Percentiles rank a stretch among this genome's conserved stretches.
phyloP scores from a whole-genome alignment of 345 rosid species.

The Moricandia arvensis region DNA sequence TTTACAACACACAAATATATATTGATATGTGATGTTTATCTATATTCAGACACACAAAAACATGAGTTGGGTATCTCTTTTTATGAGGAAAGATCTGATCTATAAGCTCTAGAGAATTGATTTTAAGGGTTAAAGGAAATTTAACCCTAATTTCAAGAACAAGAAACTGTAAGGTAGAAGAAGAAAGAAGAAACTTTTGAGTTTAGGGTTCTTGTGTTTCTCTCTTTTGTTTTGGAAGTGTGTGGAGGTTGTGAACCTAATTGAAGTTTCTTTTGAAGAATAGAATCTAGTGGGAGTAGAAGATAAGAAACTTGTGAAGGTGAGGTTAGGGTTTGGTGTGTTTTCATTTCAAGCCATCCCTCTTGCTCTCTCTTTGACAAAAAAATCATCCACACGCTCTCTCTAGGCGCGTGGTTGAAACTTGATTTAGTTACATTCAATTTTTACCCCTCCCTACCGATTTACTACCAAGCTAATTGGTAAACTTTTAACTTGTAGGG shows the following conservation, averaged over 20 bases:
- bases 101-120: background rate
- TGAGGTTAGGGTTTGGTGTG: slow-evolving; percentile 50
- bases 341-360: slow-evolving; percentile 40
- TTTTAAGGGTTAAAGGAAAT: background rate
- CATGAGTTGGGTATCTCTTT: slow-evolving; percentile 25
- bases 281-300: slow-evolving; percentile 25
- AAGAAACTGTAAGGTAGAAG: background rate
- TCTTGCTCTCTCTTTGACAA: background rate
- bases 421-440: background rate
- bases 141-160: slow-evolving; percentile 30
- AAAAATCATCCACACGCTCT: slow-evolving; percentile 18
- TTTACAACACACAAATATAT: slow-evolving; percentile 4
- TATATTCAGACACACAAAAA: slow-evolving; percentile 37
- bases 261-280: background rate
- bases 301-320: slow-evolving; percentile 39
- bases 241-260: slow-evolving; percentile 24
- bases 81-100: slow-evolving; percentile 31
- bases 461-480: background rate
- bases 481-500: background rate
- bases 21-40: slow-evolving; percentile 23
- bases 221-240: slow-evolving; percentile 4
- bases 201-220: slow-evolving; percentile 17
- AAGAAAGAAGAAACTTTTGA: slow-evolving; percentile 1
- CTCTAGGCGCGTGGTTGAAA: slow-evolving; percentile 17
- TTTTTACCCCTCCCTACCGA: background rate